These are phyloP conservation scores for Colletotrichum lindemuthianum DNA, from an alignment of 2,329 filamentous ascomycete species.

Conservation along the genomic window DNA sequence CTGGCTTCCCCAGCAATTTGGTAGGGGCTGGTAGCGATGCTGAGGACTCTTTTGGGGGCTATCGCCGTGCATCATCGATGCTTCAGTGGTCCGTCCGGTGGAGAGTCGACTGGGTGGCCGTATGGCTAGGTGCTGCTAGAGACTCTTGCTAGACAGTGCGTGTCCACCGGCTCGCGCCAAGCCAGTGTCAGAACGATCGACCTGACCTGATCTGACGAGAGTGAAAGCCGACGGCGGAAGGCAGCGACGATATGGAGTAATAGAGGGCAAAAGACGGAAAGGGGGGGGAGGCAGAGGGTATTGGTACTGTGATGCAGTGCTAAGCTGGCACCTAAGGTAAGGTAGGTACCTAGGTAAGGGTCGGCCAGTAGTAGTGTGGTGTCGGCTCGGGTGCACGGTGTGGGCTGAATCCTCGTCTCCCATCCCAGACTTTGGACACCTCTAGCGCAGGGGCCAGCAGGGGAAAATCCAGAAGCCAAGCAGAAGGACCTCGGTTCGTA, in stretches of 20 bases:
- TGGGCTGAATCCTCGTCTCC: conserved; percentile 1
- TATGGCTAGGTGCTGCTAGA: conserved; percentile 17
- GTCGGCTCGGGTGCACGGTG: conserved; percentile 1
- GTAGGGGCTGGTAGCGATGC: conserved; percentile 5
- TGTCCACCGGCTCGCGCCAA: neutral
- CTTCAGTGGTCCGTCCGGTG: conserved; percentile 18
- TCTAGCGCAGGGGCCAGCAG: conserved; percentile 30
- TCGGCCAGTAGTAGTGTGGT: too few relatives aligned
- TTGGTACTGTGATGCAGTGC: too few relatives aligned
- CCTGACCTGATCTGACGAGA: too few relatives aligned
- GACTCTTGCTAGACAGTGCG: conserved; percentile 24
- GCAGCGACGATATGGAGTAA: too few relatives aligned
- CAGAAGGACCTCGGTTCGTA: conserved; percentile 22
- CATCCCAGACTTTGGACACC: neutral
- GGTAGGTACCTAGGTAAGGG: too few relatives aligned
- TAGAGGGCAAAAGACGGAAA: too few relatives aligned
- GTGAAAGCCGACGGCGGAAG: too few relatives aligned
- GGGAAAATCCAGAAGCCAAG: conserved; percentile 32
- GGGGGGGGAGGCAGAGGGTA: neutral
- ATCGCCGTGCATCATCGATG: conserved; percentile 31
- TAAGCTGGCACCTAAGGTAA: too few relatives aligned
- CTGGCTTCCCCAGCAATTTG: conserved; percentile 4
- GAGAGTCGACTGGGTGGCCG: conserved; percentile 7
- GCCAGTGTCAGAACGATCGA: conserved; percentile 7
- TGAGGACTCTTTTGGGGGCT: conserved; percentile 30